Conservation (phyloP, 768 basidiomycete species). For the Termitomyces sp. region DNA sequence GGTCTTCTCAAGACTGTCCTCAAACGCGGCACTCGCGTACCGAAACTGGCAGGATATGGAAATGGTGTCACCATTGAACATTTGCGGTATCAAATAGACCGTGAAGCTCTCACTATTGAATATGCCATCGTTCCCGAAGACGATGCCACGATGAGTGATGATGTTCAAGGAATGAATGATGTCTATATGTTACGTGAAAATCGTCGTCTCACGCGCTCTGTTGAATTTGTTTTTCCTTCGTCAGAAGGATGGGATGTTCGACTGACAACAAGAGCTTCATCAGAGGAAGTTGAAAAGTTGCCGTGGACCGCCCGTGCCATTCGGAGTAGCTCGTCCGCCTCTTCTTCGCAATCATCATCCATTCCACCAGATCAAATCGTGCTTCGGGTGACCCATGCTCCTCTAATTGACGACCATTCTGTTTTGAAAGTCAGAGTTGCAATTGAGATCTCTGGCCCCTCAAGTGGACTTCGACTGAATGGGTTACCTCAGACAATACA, state of each 20-base stretch:
- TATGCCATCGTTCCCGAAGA: constrained; percentile 81
- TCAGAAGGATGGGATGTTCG: constrained; percentile 85
- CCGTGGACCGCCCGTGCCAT: constrained; percentile 68
- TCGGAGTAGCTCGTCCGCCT: constrained; percentile 34
- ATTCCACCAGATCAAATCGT: constrained; percentile 43
- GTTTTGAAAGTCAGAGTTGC: constrained; percentile 76
- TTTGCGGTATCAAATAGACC: constrained; percentile 71
- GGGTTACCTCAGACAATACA: constrained; percentile 70
- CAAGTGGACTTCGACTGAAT: constrained; percentile 79
- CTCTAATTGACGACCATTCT: constrained; percentile 65
- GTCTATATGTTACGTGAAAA: constrained; percentile 60
- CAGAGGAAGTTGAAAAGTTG: constrained; percentile 61
- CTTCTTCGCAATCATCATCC: constrained; percentile 22
- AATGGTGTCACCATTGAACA: constrained; percentile 77
- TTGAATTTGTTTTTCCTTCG: constrained; percentile 77
- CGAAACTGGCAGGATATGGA: constrained; percentile 73
- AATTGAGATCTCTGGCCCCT: constrained; percentile 75
- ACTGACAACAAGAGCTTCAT: constrained; percentile 67
- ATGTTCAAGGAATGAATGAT: constrained; percentile 52
- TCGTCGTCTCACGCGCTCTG: constrained; percentile 62
- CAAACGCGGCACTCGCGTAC: constrained; percentile 68
- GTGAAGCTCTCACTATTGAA: constrained; percentile 77
- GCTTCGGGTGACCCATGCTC: constrained; percentile 67
- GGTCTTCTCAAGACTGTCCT: constrained; percentile 79
- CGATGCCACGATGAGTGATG: constrained; percentile 33